Evolutionary conservation across 2,329 filamentous ascomycete species (phyloP), one percentile per base, ranked within the genome.

Genomic region (Tolypocladium endophyticum): DNA sequence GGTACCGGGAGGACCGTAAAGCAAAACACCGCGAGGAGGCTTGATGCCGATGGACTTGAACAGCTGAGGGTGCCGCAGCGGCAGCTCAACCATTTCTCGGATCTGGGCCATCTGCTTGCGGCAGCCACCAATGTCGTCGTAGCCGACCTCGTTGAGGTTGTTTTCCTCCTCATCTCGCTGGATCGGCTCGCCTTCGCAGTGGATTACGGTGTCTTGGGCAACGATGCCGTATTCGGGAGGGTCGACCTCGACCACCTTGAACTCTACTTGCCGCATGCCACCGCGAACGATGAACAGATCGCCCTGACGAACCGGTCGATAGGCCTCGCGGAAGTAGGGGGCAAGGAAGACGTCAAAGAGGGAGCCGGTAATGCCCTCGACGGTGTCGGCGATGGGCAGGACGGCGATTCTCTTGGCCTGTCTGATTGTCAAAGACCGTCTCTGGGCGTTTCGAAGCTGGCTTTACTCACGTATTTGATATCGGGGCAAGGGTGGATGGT

Each of bases 21-120:
- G 91, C 72, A 99, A 85, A 71, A 97, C 96, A 86, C 94, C 94
- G 71, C 94, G 92, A 54, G 94, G 94, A 59, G 94, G 94, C 85
- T 99, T 99, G 81, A 99, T 97, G 86, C 94, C 94, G 72, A 99
- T 97, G 47, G 93, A 97, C 84, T 97, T 99, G 89, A 99, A 99
- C 57, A 99, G 88, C 77, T 97, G 94, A 62, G 94, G 94, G 77
- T 99, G 94, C 71, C 94, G 88, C 63, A 99, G 85, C 63, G 94
- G 94, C 67, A 99, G 82, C 83, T 99, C 94, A 65, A 99, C 94
- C 83, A 99, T 87, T 77, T 99, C 94, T 74, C 94, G 90, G 70
- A 99, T 96, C 82, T 99, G 94, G 64, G 94, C 94, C 94, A 99
- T 97, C 80, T 99, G 94, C 81, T 99, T 99, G 72, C 94, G 86